phyloP scores from a whole-genome alignment of 2,329 filamentous ascomycete species.

The Colletotrichum sp. region DNA sequence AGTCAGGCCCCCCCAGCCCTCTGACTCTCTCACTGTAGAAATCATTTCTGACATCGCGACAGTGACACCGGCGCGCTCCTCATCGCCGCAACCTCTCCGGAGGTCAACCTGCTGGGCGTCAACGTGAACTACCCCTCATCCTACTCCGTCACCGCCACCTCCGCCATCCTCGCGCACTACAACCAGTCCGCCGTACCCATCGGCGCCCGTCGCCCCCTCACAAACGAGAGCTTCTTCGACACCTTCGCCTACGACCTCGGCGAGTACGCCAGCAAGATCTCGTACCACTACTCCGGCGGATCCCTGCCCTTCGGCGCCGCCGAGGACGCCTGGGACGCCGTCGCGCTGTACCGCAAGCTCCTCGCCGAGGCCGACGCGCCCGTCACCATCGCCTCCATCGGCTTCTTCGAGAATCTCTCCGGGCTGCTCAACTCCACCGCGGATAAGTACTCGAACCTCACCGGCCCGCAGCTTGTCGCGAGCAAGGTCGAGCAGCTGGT shows the following conservation, averaged over 20 bases:
- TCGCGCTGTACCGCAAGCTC: conserved; percentile 47
- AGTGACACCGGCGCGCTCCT: conserved; percentile 47
- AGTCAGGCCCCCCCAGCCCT: conserved; percentile 32
- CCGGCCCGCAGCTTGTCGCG: conserved; percentile 43
- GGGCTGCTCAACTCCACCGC: conserved; percentile 47
- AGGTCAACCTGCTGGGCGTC: conserved; percentile 42
- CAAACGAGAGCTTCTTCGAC: conserved; percentile 48
- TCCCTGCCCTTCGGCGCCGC: conserved; percentile 35
- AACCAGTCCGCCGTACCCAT: conserved; percentile 39
- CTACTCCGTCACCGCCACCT: conserved; percentile 44
- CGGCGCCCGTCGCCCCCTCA: conserved; percentile 42
- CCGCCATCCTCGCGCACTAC: conserved; percentile 46
- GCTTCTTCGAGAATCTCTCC: conserved; percentile 52
- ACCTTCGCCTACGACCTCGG: conserved; percentile 37
- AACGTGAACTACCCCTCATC: conserved; percentile 45
- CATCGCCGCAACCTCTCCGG: conserved; percentile 39
- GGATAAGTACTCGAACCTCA: conserved; percentile 41
- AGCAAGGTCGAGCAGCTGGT: conserved; percentile 53
- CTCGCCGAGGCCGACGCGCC: conserved; percentile 44
- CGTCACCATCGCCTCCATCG: conserved; percentile 49
- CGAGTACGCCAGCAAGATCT: conserved; percentile 51
- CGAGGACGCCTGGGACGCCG: conserved; percentile 43
- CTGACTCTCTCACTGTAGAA: background rate
- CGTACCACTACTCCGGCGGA: conserved; percentile 43
- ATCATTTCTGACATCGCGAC: background rate